Base-by-base conservation (phyloP, 2,329 filamentous ascomycete species). In the Xylariales sp. region DNA sequence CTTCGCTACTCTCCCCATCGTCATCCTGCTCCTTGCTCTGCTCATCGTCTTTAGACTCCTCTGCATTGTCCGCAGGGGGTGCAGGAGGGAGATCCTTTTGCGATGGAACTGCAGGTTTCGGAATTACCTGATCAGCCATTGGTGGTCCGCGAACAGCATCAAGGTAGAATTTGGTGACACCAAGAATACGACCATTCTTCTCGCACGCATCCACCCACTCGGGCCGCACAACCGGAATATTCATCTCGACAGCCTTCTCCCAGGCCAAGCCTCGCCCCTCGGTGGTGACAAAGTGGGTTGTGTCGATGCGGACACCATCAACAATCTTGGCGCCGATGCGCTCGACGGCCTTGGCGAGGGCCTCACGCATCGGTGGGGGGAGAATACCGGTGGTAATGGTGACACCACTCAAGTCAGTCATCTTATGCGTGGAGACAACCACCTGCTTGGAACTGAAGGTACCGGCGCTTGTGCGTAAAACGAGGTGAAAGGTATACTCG, bases 151-250 rank as follows among this genome's bases (percentile, higher is more conserved):
- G 63, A 50, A 76, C 64, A 17, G 91, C 93, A 57, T 96, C 90
- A 21, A 98, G 75, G 62, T 98, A 98, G 65, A 96, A 98, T 51
- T 90, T 90, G 51, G 93, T 83, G 20, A 97, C 93, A 34, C 91
- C 89, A 4, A 97, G 83, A 46, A 98, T 95, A 42, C 89, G 81
- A 30, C 91, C 91, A 60, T 88, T 90, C 49, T 85, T 78, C 65
- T 97, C 91, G 59, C 93, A 98, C n/a, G 89, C 91, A 52, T 95
- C 86, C 20, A 98, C 78, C 93, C 93, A 98, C 62, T 98, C 93
- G 15, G 93, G 93, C 27, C 93, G 79, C 16, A 98, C 93, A 10
- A 98, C 88, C 6, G 93, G 93, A 38, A 98, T 95, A 61, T 97
- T 98, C 78, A 90, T 94, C 69, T 97, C 91, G 20, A 91, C 83